phyloP scores from a whole-genome alignment of 164 flowering plant species.

The Liriodendron chinense region DNA sequence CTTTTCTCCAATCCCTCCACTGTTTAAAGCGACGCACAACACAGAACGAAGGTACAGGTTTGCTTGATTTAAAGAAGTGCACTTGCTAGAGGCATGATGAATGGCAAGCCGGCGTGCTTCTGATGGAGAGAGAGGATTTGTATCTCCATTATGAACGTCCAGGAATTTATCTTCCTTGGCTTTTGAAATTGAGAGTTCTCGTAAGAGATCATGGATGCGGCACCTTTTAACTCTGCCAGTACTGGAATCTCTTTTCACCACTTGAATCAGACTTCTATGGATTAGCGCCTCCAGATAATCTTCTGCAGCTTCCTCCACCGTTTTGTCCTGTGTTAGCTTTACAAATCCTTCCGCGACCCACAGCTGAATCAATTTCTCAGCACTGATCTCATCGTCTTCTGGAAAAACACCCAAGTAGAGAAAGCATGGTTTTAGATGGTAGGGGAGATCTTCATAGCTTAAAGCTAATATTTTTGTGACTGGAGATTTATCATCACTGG shows the following conservation, averaged over 20 bases:
- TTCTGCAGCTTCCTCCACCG: conserved; percentile 35
- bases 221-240: conserved; percentile 33
- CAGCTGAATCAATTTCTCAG: conserved; percentile 35
- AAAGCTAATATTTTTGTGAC: too few species aligned
- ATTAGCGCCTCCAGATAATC: conserved; percentile 39
- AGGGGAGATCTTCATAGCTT: too few species aligned
- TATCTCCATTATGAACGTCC: too few species aligned
- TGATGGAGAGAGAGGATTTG: too few species aligned
- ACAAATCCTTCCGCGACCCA: conserved; percentile 55
- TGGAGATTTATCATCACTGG: background rate
- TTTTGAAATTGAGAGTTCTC: conserved; percentile 1
- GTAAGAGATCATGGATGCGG: conserved; percentile 37
- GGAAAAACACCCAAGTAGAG: conserved; percentile 24
- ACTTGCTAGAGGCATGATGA: too few species aligned
- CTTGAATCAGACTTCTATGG: conserved; percentile 45
- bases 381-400: conserved; percentile 36
- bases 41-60: too few species aligned
- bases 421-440: too few species aligned
- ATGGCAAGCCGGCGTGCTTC: too few species aligned
- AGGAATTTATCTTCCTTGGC: background rate
- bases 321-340: conserved; percentile 24
- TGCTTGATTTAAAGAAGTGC: too few species aligned
- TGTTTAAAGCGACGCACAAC: too few species aligned
- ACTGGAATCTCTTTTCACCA: conserved; percentile 33
- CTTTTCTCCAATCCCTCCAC: too few species aligned